These are phyloP conservation scores for Plasmodium vivax DNA, from an alignment of 169 alveolate species.

Conservation along the genomic window DNA sequence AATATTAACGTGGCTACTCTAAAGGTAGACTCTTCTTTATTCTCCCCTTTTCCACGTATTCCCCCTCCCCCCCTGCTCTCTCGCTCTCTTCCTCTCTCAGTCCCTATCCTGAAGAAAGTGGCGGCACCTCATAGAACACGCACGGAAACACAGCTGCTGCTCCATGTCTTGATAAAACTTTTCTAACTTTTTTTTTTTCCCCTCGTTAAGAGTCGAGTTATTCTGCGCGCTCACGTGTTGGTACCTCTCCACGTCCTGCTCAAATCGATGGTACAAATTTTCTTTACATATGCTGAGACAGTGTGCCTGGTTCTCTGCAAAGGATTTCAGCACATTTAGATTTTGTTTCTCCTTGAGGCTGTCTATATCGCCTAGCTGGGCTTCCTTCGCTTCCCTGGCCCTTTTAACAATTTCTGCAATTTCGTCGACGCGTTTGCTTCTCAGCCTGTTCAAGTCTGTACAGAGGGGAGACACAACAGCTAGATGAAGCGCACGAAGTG, in stretches of 20 bases:
- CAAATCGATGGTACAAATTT: constrained; percentile 33
- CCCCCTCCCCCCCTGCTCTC: not conserved
- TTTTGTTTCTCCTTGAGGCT: constrained; percentile 17
- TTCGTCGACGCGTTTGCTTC: constrained; percentile 48
- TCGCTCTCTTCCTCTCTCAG: not conserved
- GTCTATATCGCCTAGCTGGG: not conserved
- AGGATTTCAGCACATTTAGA: constrained; percentile 8
- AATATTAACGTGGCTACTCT: not conserved
- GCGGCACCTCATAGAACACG: constrained; percentile 30
- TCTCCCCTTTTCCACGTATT: not conserved
- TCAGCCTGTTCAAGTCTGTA: constrained; percentile 9
- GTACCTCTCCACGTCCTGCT: constrained; percentile 26
- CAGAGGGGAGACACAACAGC: not conserved
- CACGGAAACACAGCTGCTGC: constrained; percentile 25
- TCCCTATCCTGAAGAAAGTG: not conserved
- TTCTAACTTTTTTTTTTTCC: constrained; percentile 26
- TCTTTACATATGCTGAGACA: constrained; percentile 36
- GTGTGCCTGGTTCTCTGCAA: constrained; percentile 37
- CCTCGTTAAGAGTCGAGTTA: constrained; percentile 33
- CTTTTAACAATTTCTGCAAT: constrained; percentile 26
- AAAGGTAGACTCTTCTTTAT: not conserved
- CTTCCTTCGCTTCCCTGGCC: constrained; percentile 25
- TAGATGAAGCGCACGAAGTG: not conserved
- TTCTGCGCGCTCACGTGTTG: constrained; percentile 19
- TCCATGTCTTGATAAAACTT: constrained; percentile 35